Evolutionary conservation across 2,329 filamentous ascomycete species (phyloP).

Genomic region (Arthrobotrys pseudoclavata): DNA sequence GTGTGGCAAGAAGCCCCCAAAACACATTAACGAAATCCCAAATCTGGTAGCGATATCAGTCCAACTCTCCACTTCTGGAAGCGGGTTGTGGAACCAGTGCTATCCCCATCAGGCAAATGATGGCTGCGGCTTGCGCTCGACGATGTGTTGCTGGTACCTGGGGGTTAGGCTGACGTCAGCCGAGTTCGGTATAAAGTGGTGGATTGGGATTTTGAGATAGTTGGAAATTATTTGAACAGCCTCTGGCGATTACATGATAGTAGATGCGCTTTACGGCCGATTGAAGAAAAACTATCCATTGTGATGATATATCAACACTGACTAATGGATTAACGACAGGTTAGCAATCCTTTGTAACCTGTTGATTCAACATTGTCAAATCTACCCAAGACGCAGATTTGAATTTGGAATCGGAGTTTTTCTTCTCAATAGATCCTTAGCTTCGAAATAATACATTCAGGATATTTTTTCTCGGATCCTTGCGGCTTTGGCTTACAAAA

Average conservation of each 20-base stretch:
- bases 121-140: background rate
- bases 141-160: conserved; percentile 1
- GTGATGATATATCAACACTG: background rate
- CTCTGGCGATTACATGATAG: background rate
- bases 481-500: no score
- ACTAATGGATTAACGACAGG: conserved; percentile 6
- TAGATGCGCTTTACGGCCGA: conserved; percentile 4
- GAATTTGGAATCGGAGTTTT: background rate
- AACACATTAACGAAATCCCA: background rate
- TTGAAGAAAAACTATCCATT: background rate
- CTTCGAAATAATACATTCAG: no score
- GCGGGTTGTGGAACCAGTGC: conserved; percentile 1
- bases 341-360: conserved; percentile 1
- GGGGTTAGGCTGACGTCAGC: conserved; percentile 47
- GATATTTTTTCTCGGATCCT: no score
- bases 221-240: background rate
- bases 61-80: conserved; percentile 1
- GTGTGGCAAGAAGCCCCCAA: background rate
- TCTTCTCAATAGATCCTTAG: background rate
- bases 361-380: background rate
- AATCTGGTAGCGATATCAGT: conserved; percentile 11
- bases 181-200: background rate
- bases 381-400: background rate
- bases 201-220: background rate
- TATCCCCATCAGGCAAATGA: conserved; percentile 1